Evolutionary conservation across 1,284 basidiomycete species (phyloP).

Genomic region (Golubevia sp.): DNA sequence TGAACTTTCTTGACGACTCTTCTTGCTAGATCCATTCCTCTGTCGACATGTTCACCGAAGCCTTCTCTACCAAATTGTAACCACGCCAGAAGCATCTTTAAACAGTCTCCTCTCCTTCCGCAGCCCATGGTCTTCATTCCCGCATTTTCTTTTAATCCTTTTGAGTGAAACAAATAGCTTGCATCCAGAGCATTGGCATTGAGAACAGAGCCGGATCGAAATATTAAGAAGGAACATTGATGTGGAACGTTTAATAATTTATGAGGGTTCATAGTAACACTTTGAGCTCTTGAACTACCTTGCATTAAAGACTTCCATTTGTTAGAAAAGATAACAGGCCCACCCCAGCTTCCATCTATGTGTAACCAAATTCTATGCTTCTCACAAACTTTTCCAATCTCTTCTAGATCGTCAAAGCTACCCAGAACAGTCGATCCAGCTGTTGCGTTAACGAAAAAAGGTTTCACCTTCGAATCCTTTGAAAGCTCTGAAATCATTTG

Average conservation of each 20-base stretch:
- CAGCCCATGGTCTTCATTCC: conserved; percentile 57
- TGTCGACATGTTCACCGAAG: conserved; percentile 50
- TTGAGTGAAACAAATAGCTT: conserved; percentile 62
- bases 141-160: conserved; percentile 12
- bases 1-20: conserved; percentile 27
- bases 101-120: conserved; percentile 61
- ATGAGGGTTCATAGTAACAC: conserved; percentile 63
- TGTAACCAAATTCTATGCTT: conserved; percentile 58
- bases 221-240: conserved; percentile 63
- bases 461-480: conserved; percentile 13
- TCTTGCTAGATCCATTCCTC: conserved; percentile 28
- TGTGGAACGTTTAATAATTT: conserved; percentile 63
- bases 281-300: conserved; percentile 56
- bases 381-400: conserved; percentile 50
- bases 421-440: conserved; percentile 63
- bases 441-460: conserved; percentile 64
- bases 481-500: conserved; percentile 14
- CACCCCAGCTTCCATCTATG: conserved; percentile 63
- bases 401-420: conserved; percentile 59
- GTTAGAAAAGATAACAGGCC: conserved; percentile 58
- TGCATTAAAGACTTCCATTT: conserved; percentile 30
- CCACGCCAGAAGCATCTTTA: conserved; percentile 64
- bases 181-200: conserved; percentile 62
- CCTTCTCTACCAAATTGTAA: conserved; percentile 56
- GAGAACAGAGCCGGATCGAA: conserved; percentile 49